Conservation (phyloP, 192 early-diverging fungal species). For the Pilobolus umbonatus region DNA sequence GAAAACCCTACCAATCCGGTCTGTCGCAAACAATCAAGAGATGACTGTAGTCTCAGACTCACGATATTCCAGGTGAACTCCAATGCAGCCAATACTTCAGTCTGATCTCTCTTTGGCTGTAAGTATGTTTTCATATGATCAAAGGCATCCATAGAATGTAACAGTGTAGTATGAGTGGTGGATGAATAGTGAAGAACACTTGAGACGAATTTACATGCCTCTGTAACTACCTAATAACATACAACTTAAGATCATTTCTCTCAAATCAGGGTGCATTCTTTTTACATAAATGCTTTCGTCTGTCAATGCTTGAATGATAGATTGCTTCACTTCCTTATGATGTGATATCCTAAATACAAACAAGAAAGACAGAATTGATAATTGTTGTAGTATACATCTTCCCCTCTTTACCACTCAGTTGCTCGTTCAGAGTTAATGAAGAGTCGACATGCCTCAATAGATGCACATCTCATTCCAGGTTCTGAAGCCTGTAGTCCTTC, state of each 20-base stretch:
- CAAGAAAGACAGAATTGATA: neutral
- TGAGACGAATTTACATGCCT: constrained; percentile 39
- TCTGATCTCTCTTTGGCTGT: constrained; percentile 25
- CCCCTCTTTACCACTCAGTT: constrained; percentile 5
- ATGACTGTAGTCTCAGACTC: constrained; percentile 23
- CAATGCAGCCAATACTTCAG: constrained; percentile 34
- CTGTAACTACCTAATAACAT: constrained; percentile 31
- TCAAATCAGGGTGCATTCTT: neutral
- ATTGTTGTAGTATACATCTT: neutral
- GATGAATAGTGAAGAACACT: constrained; percentile 36
- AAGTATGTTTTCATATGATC: constrained; percentile 31
- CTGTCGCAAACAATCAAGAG: constrained; percentile 34
- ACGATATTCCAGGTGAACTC: constrained; percentile 45
- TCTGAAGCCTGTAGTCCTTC: constrained; percentile 12
- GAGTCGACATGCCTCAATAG: constrained; percentile 18
- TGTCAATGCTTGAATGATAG: constrained; percentile 33
- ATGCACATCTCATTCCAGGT: constrained; percentile 17
- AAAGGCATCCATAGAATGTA: constrained; percentile 34
- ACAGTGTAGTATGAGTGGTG: constrained; percentile 19
- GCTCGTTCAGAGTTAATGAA: constrained; percentile 11
- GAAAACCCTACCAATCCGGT: constrained; percentile 34
- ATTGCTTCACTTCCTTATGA: constrained; percentile 24
- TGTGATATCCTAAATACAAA: constrained; percentile 31
- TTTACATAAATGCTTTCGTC: constrained; percentile 48
- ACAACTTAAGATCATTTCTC: neutral